Conservation (phyloP, 2,329 filamentous ascomycete genomes). For the Fusarium sp. region DNA sequence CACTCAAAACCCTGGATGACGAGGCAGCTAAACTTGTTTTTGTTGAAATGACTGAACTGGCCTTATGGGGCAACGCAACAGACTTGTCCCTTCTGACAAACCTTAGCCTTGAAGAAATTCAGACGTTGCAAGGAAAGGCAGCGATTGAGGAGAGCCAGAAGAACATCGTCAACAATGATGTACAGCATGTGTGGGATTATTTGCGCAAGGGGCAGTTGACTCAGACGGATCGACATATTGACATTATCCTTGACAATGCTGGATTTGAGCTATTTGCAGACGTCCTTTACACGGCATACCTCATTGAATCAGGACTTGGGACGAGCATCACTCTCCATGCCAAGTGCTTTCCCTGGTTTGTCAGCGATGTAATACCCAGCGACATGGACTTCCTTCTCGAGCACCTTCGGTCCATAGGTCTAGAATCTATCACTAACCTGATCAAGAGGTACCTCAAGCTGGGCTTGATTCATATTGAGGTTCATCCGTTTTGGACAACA, state of each 20-base stretch:
- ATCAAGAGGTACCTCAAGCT: neutral
- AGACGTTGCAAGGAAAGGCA: constrained; percentile 2
- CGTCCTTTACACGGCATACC: constrained; percentile 6
- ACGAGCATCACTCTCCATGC: constrained; percentile 6
- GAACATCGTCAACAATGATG: constrained; percentile 9
- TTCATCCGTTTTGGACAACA: constrained; percentile 9
- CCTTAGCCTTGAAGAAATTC: constrained; percentile 6
- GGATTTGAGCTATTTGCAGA: constrained; percentile 16
- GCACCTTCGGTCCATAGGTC: neutral
- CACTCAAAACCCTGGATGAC: neutral
- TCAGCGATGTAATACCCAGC: constrained; percentile 2
- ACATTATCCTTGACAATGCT: constrained; percentile 11
- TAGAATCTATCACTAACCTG: neutral
- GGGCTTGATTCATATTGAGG: neutral
- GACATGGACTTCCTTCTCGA: constrained; percentile 7
- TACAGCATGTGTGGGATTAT: neutral
- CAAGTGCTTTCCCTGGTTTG: constrained; percentile 15
- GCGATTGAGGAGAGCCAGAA: constrained; percentile 1
- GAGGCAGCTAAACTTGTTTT: neutral
- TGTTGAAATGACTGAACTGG: neutral
- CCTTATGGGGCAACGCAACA: constrained; percentile 12
- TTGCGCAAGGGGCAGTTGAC: neutral
- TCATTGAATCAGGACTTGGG: constrained; percentile 1
- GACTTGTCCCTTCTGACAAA: constrained; percentile 14
- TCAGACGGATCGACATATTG: neutral